These are phyloP conservation scores for Lecanoromycetidae sp. DNA, from an alignment of 2,329 filamentous ascomycete species.

Conservation along the genomic window DNA sequence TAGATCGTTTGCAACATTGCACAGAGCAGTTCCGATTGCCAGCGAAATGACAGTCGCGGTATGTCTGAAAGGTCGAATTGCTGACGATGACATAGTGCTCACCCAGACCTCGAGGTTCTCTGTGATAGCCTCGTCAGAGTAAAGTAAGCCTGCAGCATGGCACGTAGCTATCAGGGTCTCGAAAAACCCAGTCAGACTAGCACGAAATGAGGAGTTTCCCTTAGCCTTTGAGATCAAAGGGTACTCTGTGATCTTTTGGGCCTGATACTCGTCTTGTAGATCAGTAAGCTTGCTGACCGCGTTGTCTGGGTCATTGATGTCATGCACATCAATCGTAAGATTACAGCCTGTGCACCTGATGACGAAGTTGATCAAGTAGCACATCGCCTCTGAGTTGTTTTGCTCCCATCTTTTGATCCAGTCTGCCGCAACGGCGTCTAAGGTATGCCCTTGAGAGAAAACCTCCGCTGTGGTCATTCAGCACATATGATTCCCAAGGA, in stretches of 20 bases:
- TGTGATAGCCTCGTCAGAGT: constrained; percentile 62
- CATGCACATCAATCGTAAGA: constrained; percentile 62
- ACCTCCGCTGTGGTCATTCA: constrained; percentile 39
- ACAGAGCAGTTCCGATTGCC: constrained; percentile 65
- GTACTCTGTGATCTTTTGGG: constrained; percentile 76
- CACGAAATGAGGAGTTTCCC: constrained; percentile 63
- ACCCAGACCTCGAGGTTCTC: constrained; percentile 89
- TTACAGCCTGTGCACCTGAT: constrained; percentile 66
- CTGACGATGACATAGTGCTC: constrained; percentile 77
- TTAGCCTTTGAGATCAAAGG: constrained; percentile 76
- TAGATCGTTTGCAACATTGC: constrained; percentile 58
- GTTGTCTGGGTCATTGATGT: constrained; percentile 83
- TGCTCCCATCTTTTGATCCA: constrained; percentile 47
- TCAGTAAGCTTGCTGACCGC: constrained; percentile 66
- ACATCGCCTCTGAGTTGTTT: constrained; percentile 42
- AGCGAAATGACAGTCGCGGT: constrained; percentile 80
- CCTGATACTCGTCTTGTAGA: constrained; percentile 77
- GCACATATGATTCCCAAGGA: background rate
- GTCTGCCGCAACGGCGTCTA: constrained; percentile 44
- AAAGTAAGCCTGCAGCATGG: constrained; percentile 70
- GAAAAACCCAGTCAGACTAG: constrained; percentile 68
- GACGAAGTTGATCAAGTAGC: constrained; percentile 50
- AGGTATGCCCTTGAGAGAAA: constrained; percentile 42
- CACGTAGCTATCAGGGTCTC: constrained; percentile 61
- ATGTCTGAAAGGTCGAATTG: constrained; percentile 80